phyloP scores from a whole-genome alignment of 192 early-diverging fungal species.

The Backusella tuberculispora region DNA sequence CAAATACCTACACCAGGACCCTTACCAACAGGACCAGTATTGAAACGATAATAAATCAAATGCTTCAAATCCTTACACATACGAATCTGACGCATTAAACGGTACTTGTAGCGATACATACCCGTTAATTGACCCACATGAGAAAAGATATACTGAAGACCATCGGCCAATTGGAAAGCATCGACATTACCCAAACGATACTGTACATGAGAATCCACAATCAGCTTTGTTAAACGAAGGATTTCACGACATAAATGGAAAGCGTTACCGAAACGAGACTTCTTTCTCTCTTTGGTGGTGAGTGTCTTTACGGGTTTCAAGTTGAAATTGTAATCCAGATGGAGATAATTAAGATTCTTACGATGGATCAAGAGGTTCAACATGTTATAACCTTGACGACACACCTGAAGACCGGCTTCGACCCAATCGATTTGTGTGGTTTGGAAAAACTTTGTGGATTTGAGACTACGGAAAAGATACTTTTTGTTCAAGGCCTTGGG shows the following conservation, averaged over 20 bases:
- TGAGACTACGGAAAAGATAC: constrained; percentile 93
- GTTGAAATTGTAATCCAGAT: constrained; percentile 99
- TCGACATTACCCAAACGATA: constrained; percentile 98
- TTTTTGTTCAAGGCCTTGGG: constrained; percentile 93
- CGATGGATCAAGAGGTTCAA: constrained; percentile 98
- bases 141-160: constrained; percentile 97
- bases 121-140: constrained; percentile 99
- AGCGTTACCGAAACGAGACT: constrained; percentile 97
- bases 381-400: constrained; percentile 99
- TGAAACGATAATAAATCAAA: constrained; percentile 73
- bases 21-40: constrained; percentile 95
- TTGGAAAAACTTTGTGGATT: constrained; percentile 99
- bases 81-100: constrained; percentile 95
- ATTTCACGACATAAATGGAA: constrained; percentile 98
- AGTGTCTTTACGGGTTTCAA: constrained; percentile 98
- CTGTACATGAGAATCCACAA: constrained; percentile 98
- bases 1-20: constrained; percentile 99
- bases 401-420: constrained; percentile 98
- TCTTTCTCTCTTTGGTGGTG: constrained; percentile 99
- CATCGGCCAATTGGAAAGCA: constrained; percentile 99
- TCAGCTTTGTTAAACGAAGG: constrained; percentile 92
- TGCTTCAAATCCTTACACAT: constrained; percentile 64
- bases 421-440: constrained; percentile 99
- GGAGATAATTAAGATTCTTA: constrained; percentile 97
- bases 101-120: constrained; percentile 99